Evolutionary conservation across 257 asterid species (phyloP), one percentile per base, ranked within the genome.

Genomic region (Salvia splendens): DNA sequence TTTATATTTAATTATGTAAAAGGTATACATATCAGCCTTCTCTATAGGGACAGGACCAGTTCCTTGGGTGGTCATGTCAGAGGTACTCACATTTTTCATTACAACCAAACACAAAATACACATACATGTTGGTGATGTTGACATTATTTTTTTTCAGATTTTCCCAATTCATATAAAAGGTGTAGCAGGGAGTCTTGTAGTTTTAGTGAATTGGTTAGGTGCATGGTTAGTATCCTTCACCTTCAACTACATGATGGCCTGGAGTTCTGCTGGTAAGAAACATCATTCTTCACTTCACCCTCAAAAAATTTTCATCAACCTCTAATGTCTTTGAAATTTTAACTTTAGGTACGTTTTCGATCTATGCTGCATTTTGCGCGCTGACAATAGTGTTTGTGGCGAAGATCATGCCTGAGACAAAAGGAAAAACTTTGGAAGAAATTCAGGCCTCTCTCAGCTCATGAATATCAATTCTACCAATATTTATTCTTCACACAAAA

Each of bases 11-110:
- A 0, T 24, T 24, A 2, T 24, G 30, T 0, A 24, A 24, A 24
- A 24, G 96, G 76, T 86, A n/a, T 91, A 86, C 53, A 73, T 91
- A 74, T 77, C 90, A 5, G 76, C 95, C 12, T 89, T 85, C 69
- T 91, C 96, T 15, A 77, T 89, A 35, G 96, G 96, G 58, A 79
- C 89, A 88, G 96, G 97, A 60, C 85, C 95, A 10, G 95, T 85
- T 68, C 97, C 97, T 35, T 91, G 96, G 97, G 93, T 91, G 54
- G 84, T 88, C 16, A 91, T 91, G 97, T 88, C 96, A 5, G 97
- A 88, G 96, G 97, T 90, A 84, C 10, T 42, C 6, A 3, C 5
- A 6, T 24, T 46, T 38, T 45, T 20, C 50, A 56, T 12, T 17
- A 11, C 8, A 16, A 11, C 47, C 38, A 47, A 12, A 35, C 8